Evolutionary conservation across 2,329 filamentous ascomycete species (phyloP).

Genomic region (Meredithiella fracta): DNA sequence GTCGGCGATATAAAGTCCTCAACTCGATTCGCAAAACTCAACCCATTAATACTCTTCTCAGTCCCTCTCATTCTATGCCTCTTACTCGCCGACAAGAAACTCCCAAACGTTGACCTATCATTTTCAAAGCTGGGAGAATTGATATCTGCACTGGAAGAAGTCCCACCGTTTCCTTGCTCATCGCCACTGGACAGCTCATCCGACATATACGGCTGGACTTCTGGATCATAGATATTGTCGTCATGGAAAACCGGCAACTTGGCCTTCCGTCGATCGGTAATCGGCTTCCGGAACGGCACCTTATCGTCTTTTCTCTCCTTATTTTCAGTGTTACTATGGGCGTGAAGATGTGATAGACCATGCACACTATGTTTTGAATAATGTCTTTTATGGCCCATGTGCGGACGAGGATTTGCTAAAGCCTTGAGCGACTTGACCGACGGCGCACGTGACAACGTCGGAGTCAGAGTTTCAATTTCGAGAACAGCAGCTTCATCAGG

Average conservation of each 20-base stretch:
- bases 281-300: slow-evolving; percentile 22
- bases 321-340: neutral
- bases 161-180: slow-evolving; percentile 72
- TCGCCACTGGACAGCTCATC: slow-evolving; percentile 78
- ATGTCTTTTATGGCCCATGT: slow-evolving; percentile 65
- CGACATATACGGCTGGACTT: slow-evolving; percentile 87
- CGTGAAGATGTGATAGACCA: neutral
- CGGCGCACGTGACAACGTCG: slow-evolving; percentile 72
- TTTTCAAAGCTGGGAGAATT: slow-evolving; percentile 44
- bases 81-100: slow-evolving; percentile 56
- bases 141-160: slow-evolving; percentile 25
- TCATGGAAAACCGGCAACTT: slow-evolving; percentile 86
- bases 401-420: slow-evolving; percentile 48
- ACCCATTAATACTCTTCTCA: slow-evolving; percentile 57
- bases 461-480: slow-evolving; percentile 71
- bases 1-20: slow-evolving; percentile 42
- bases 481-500: slow-evolving; percentile 65
- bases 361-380: slow-evolving; percentile 64
- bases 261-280: slow-evolving; percentile 58
- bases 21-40: slow-evolving; percentile 52
- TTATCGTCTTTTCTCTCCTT: slow-evolving; percentile 12
- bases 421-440: slow-evolving; percentile 83
- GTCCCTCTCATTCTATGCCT: slow-evolving; percentile 54
- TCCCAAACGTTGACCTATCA: slow-evolving; percentile 56
- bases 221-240: slow-evolving; percentile 96